Evolutionary conservation across 257 asterid genomes (phyloP), one percentile per base, ranked within the genome.

Genomic region (Plantago ovata): DNA sequence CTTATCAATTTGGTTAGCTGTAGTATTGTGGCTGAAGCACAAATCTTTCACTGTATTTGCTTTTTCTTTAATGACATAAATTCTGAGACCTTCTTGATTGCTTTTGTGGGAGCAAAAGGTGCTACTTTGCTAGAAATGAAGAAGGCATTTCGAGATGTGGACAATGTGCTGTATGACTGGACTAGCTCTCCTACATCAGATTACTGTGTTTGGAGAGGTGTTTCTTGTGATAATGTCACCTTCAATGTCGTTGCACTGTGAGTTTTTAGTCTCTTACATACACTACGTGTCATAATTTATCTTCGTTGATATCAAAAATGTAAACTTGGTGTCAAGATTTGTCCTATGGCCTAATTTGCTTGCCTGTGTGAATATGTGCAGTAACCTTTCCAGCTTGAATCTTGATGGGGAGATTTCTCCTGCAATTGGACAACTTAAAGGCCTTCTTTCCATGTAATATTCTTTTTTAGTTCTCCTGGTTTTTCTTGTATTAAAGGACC

Each of bases 101-200:
- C 10, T 42, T 32, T 39, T 47, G 1, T 18, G 50, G 38, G 50
- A 65, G 47, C n/a, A 36, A 60, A 78, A 91, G 98, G 94, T 38
- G 69, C 79, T 16, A 64, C 79, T 56, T 76, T 93, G 82, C 75
- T 89, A 86, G 97, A 86, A 81, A 69, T 93, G 44, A 86, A 93
- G 86, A 89, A 86, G 65, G 83, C 96, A 47, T 81, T 93, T 59
- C 80, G 85, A 59, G 97, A 93, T 47, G 95, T 93, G 65, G 95
- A 89, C 50, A 93, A 86, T 79, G 94, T 84, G 76, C 72, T 93
- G 48, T 93, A 86, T 74, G 99, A 93, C 82, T 93, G 99, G 99
- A 82, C 84, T 18, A 80, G 81, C 15, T 64, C 97, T 16, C 86
- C 99, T 44, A 82, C 96, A 53, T 83, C 94, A 5, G 99, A 93